phyloP scores from a whole-genome alignment of 768 basidiomycete species.

The Rhodosporidiobolus sp. region DNA sequence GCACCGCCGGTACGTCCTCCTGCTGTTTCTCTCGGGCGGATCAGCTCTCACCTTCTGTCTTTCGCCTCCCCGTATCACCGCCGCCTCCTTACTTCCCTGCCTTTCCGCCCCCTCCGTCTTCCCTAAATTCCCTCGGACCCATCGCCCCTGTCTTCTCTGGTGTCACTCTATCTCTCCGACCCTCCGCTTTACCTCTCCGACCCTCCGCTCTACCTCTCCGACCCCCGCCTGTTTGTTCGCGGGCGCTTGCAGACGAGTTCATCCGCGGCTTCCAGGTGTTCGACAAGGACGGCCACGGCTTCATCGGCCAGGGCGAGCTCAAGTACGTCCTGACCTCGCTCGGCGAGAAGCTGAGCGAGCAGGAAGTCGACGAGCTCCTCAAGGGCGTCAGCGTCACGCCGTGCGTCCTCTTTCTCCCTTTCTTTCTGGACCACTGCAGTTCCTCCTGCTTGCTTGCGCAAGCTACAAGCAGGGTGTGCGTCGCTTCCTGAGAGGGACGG shows the following conservation, averaged over 20 bases:
- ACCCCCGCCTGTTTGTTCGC: too few species aligned
- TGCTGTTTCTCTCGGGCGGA: constrained; percentile 64
- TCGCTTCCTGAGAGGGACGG: too few species aligned
- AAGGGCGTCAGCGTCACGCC: constrained; percentile 89
- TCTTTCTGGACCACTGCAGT: neutral
- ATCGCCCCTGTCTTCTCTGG: neutral
- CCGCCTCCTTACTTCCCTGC: too few species aligned
- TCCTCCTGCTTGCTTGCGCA: too few species aligned
- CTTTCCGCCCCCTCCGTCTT: constrained; percentile 6
- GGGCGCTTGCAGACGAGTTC: constrained; percentile 75
- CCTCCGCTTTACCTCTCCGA: too few species aligned
- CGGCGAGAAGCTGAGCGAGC: constrained; percentile 96
- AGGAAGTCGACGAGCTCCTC: constrained; percentile 88
- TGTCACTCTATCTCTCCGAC: too few species aligned
- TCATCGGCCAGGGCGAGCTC: constrained; percentile 86
- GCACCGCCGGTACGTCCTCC: constrained; percentile 56
- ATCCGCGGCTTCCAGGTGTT: constrained; percentile 99
- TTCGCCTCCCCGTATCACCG: too few species aligned
- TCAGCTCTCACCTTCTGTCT: too few species aligned
- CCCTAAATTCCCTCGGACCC: neutral
- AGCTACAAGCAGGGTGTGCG: too few species aligned
- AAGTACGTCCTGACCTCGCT: constrained; percentile 90
- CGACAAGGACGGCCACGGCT: constrained; percentile 75
- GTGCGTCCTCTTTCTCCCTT: constrained; percentile 56
- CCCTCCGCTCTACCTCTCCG: neutral